Conservation (phyloP, 495 filamentous ascomycete species). For the Symbiotaphrina buchneri region DNA sequence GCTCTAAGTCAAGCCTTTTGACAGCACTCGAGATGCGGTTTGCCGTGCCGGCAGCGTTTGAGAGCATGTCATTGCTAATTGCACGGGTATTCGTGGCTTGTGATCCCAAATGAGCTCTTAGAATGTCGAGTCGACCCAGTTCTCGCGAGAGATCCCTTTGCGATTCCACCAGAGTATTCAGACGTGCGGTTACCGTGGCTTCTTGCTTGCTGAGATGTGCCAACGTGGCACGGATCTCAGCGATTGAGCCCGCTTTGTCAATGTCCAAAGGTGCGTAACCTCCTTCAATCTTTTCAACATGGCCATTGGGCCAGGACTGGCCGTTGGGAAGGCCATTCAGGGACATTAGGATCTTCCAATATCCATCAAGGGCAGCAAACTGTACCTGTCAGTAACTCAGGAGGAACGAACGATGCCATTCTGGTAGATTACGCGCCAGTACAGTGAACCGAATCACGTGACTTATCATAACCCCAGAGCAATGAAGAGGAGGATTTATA, state of each 20-base stretch:
- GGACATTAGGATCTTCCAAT: no score
- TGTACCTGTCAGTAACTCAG: no score
- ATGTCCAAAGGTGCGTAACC: constrained; percentile 20
- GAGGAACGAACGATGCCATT: no score
- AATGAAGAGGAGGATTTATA: no score
- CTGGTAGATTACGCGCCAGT: no score
- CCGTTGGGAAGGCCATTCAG: no score
- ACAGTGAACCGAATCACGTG: no score
- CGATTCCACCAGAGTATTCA: constrained; percentile 52
- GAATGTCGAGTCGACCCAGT: constrained; percentile 66
- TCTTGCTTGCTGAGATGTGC: constrained; percentile 55
- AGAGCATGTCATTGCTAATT: constrained; percentile 76
- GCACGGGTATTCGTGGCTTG: constrained; percentile 67
- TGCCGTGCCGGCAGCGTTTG: constrained; percentile 66
- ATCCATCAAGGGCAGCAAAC: no score
- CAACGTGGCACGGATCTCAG: constrained; percentile 59
- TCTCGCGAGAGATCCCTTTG: constrained; percentile 71
- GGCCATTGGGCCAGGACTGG: no score
- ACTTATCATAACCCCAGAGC: no score
- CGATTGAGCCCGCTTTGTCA: constrained; percentile 44
- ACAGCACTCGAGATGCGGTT: constrained; percentile 68
- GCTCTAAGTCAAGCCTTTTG: constrained; percentile 68
- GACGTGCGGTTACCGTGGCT: constrained; percentile 41
- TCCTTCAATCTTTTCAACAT: constrained; percentile 7
- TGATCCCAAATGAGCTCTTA: constrained; percentile 69